Evolutionary conservation across 331 rosid species (phyloP).

Genomic region (Quercus lobata): DNA sequence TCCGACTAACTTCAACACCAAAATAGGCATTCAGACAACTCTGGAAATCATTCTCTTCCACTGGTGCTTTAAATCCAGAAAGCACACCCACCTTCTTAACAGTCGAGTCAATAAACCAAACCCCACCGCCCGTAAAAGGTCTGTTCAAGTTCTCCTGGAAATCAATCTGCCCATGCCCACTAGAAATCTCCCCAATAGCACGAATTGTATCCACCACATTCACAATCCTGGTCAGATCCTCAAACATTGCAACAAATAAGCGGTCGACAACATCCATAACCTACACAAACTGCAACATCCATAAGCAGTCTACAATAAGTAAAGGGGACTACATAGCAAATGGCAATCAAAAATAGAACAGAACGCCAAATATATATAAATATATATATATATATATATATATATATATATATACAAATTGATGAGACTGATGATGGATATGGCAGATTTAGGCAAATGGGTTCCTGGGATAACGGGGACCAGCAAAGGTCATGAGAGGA

Average conservation of each 20-base stretch:
- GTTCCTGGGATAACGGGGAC: too few relatives aligned
- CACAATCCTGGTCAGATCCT: constrained; percentile 46
- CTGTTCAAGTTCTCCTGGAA: constrained; percentile 48
- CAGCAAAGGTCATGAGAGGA: too few relatives aligned
- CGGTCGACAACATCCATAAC: too few relatives aligned
- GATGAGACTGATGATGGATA: too few relatives aligned
- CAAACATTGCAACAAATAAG: constrained; percentile 16
- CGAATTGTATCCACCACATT: constrained; percentile 46
- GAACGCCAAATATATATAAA: too few relatives aligned
- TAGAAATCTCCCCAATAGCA: constrained; percentile 27
- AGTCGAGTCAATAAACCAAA: constrained; percentile 79
- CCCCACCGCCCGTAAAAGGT: constrained; percentile 66
- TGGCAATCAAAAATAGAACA: too few relatives aligned
- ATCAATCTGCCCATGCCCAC: constrained; percentile 27
- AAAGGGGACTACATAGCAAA: too few relatives aligned
- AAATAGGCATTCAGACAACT: constrained; percentile 78
- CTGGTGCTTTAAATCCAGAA: constrained; percentile 46
- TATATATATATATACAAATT: too few relatives aligned
- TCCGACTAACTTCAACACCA: constrained; percentile 73
- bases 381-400: too few relatives aligned
- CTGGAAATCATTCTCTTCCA: constrained; percentile 61
- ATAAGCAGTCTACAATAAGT: too few relatives aligned
- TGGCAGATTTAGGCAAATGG: too few relatives aligned
- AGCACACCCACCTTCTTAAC: constrained; percentile 46
- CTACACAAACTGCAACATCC: too few relatives aligned